phyloP scores from a whole-genome alignment of 2,329 filamentous ascomycete genomes.

The Tolypocladium nubicola region DNA sequence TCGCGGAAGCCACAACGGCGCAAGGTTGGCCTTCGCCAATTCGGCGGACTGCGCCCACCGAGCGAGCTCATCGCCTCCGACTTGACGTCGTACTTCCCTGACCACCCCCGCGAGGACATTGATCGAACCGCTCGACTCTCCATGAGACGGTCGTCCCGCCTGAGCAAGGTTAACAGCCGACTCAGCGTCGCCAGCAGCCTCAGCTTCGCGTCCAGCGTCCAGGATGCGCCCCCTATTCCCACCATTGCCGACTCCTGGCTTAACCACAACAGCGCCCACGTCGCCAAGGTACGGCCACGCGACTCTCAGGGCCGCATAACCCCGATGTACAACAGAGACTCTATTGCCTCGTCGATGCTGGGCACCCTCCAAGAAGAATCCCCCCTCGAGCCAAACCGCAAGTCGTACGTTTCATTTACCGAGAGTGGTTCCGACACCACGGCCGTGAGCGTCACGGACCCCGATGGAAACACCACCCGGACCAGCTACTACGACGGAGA shows the following conservation, averaged over 20 bases:
- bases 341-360: slow-evolving; percentile 77
- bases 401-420: slow-evolving; percentile 87
- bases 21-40: slow-evolving; percentile 58
- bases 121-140: slow-evolving; percentile 92
- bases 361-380: slow-evolving; percentile 89
- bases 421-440: slow-evolving; percentile 64
- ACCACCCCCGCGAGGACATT: slow-evolving; percentile 87
- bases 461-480: slow-evolving; percentile 58
- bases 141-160: slow-evolving; percentile 76
- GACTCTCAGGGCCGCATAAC: slow-evolving; percentile 37
- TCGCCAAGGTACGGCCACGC: slow-evolving; percentile 28
- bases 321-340: slow-evolving; percentile 59
- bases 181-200: slow-evolving; percentile 89
- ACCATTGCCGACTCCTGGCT: slow-evolving; percentile 94
- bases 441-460: slow-evolving; percentile 64
- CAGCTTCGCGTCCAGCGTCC: slow-evolving; percentile 84
- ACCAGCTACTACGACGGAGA: slow-evolving; percentile 82
- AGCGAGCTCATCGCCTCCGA: slow-evolving; percentile 97
- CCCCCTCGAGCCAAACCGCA: slow-evolving; percentile 74
- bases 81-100: slow-evolving; percentile 92
- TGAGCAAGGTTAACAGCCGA: slow-evolving; percentile 87
- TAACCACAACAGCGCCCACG: slow-evolving; percentile 32
- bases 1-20: slow-evolving; percentile 29
- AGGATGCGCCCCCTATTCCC: slow-evolving; percentile 88
- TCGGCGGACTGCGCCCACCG: slow-evolving; percentile 84